phyloP scores from a whole-genome alignment of 805 yeast species.

The Trichomonascus vanleenenianus region DNA sequence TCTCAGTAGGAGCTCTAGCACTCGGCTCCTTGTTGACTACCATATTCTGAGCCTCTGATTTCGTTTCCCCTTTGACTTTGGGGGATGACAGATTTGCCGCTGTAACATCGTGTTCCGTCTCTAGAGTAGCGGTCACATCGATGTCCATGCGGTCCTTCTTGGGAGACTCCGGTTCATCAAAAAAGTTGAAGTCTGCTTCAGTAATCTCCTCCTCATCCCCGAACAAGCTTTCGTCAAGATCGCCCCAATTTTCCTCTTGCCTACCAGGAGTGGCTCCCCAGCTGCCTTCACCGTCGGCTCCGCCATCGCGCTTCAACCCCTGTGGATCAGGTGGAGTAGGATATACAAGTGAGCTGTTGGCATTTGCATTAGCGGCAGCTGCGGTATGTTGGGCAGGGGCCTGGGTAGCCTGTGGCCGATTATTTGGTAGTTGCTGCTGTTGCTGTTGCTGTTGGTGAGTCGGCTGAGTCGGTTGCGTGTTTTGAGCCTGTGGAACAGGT shows the following conservation, averaged over 20 bases:
- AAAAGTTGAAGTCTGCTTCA: slow-evolving; percentile 36
- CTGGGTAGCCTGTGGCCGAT: slow-evolving; percentile 3
- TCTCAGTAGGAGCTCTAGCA: neutral
- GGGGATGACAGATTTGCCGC: no score
- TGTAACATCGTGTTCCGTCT: neutral
- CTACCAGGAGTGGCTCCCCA: slow-evolving; percentile 17
- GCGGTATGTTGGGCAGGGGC: slow-evolving; percentile 2
- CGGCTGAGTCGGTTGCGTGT: slow-evolving; percentile 1
- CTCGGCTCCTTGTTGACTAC: neutral
- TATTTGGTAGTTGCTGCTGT: neutral
- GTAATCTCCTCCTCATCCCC: slow-evolving; percentile 33
- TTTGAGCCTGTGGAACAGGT: no score
- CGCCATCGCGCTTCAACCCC: slow-evolving; percentile 5
- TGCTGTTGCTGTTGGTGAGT: neutral
- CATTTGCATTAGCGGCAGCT: neutral
- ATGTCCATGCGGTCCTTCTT: slow-evolving; percentile 5
- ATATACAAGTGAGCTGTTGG: slow-evolving; percentile 19
- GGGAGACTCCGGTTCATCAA: slow-evolving; percentile 27
- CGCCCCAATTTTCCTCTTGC: slow-evolving; percentile 20
- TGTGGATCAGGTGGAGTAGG: slow-evolving; percentile 32
- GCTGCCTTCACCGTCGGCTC: slow-evolving; percentile 8
- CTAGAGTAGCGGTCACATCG: slow-evolving; percentile 6
- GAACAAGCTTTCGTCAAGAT: slow-evolving; percentile 25
- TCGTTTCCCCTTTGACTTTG: no score
- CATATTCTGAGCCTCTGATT: no score